phyloP scores from a whole-genome alignment of 208 protist genomes.

The Wallacemonas sp. region DNA sequence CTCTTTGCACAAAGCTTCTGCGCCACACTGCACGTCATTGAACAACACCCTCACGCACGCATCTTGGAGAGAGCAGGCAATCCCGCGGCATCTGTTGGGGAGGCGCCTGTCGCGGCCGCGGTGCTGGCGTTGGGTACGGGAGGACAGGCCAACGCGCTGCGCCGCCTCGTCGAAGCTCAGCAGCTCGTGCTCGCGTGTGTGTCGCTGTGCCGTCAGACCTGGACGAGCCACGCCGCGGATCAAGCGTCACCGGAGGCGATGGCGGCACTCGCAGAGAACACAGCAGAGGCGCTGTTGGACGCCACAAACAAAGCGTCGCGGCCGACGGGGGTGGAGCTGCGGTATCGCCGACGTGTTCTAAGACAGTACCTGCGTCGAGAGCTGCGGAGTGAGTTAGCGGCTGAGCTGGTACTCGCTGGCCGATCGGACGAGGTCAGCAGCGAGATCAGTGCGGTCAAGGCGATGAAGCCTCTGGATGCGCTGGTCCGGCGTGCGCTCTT shows the following conservation, averaged over 20 bases:
- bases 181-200: slow-evolving; percentile 29
- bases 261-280: slow-evolving; percentile 18
- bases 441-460: background rate
- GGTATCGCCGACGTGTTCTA: background rate
- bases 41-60: slow-evolving; percentile 1
- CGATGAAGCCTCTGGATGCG: background rate
- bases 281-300: slow-evolving; percentile 25
- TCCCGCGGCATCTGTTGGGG: background rate
- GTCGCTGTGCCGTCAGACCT: background rate
- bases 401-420: background rate
- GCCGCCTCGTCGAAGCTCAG: slow-evolving; percentile 27
- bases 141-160: slow-evolving; percentile 20
- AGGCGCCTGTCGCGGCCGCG: slow-evolving; percentile 6
- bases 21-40: slow-evolving; percentile 22
- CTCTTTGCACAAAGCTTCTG: slow-evolving; percentile 27
- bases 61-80: background rate
- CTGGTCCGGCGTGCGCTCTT: slow-evolving; percentile 1
- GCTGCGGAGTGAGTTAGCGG: background rate
- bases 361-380: background rate
- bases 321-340: background rate
- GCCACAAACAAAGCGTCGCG: background rate
- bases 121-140: slow-evolving; percentile 5
- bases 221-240: slow-evolving; percentile 5
- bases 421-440: background rate
- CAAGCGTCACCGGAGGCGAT: too few species aligned